A percentile compares a stretch with the other conserved stretches of the same genome.
Conservation (phyloP, 805 yeast species). For the Spathaspora boniae region DNA sequence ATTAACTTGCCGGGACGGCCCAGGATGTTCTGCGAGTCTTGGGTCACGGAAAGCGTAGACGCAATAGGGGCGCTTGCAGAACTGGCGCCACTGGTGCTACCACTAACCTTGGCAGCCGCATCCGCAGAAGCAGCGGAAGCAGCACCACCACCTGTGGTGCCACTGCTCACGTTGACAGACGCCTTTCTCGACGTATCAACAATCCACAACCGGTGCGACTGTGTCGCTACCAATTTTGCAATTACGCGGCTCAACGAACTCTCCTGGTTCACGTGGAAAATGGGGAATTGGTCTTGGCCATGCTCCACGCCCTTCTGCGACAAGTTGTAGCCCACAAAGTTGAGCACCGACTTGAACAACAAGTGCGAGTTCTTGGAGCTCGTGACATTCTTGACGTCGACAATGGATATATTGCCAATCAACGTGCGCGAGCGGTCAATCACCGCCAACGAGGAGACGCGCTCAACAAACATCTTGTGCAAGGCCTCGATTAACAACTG, state of each 20-base stretch:
- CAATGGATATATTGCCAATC: slow-evolving; percentile 90
- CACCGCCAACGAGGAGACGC: slow-evolving; percentile 89
- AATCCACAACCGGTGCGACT: slow-evolving; percentile 86
- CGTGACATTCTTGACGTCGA: slow-evolving; percentile 87
- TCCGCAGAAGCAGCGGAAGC: neutral
- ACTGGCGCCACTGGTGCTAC: slow-evolving; percentile 1
- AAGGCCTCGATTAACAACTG: slow-evolving; percentile 84
- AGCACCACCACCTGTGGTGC: slow-evolving; percentile 6
- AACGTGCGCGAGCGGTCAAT: slow-evolving; percentile 73
- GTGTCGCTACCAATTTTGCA: slow-evolving; percentile 94
- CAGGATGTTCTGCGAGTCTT: too few relatives aligned
- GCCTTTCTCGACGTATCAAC: slow-evolving; percentile 42
- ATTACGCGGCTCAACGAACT: slow-evolving; percentile 83
- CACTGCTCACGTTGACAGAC: slow-evolving; percentile 3
- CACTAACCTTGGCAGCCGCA: neutral
- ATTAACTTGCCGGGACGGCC: slow-evolving; percentile 75
- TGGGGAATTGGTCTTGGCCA: slow-evolving; percentile 95
- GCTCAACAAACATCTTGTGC: slow-evolving; percentile 74
- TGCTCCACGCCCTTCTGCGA: slow-evolving; percentile 87
- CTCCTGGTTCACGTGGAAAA: slow-evolving; percentile 81
- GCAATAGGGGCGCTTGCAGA: too few relatives aligned
- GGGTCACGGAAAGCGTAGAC: too few relatives aligned
- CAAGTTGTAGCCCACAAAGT: slow-evolving; percentile 81
- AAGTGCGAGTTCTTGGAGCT: slow-evolving; percentile 83
- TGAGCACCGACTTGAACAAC: slow-evolving; percentile 78